Evolutionary conservation across 2,329 filamentous ascomycete genomes (phyloP), one percentile per base, ranked within the genome.

Genomic region (Plectosphaerella plurivora): DNA sequence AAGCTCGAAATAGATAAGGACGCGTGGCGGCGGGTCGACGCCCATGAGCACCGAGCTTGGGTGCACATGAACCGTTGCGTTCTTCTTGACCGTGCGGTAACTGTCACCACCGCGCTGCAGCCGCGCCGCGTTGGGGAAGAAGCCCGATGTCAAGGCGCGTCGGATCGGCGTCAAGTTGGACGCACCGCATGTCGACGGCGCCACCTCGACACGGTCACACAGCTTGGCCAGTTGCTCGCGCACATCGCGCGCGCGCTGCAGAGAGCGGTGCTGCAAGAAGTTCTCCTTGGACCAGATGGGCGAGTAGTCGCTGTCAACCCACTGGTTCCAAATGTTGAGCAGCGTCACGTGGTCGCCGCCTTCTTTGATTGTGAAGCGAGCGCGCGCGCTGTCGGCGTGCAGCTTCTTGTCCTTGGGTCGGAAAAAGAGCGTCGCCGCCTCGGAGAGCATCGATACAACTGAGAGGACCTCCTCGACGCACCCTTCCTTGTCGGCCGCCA

Each of bases 341-440:
- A 96, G 81, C 0, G 90, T 91, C 5, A 94, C 67, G 62, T 96
- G 89, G 65, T 99, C 94, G 42, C 94, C 94, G 36, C 92, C 92
- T 55, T 95, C 91, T 61, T 91, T 90, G 65, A 93, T 77, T 0
- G 91, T 96, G 71, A 97, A 97, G 2, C 93, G 84, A 36, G 88
- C 87, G 14, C 91, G 85, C 0, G 94, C 94, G 56, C 88, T 90
- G 68, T 99, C 93, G 12, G 94, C 94, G 63, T 97, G 90, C 25
- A 97, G 87, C 68, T 96, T 96, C 76, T 97, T 97, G 72, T 99
- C 92, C 66, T 97, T 96, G 18, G 94, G 92, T 0, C 91, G 82
- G 78, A 95, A 96, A 76, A 97, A 99, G 5, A 99, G 80, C 0
- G 91, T 87, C 4, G 87, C 91, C 2, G 89, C 84, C 71, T 97